Evolutionary conservation across 2,329 filamentous ascomycete genomes (phyloP).

Genomic region (Botrytis deweyae): DNA sequence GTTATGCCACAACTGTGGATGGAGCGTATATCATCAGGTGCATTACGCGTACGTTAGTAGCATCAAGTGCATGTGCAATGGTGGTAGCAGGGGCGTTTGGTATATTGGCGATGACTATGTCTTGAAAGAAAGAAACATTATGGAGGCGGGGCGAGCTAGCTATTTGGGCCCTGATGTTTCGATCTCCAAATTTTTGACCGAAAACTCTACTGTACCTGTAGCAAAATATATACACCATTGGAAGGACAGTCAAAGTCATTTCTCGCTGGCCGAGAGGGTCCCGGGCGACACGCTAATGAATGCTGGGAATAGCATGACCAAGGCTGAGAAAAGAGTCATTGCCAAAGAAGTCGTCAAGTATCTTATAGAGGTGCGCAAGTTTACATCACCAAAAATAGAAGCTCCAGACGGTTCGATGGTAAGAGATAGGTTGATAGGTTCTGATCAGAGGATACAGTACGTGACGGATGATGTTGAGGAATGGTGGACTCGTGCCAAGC

Average conservation of each 20-base stretch:
- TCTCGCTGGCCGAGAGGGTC: background rate
- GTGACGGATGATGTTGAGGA: background rate
- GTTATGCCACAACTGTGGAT: constrained; percentile 6
- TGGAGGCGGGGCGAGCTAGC: background rate
- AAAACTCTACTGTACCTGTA: background rate
- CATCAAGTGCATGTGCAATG: background rate
- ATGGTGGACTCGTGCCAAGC: background rate
- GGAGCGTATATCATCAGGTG: fast-evolving
- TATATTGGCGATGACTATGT: background rate
- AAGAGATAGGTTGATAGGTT: background rate
- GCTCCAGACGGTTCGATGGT: background rate
- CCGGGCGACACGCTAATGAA: background rate
- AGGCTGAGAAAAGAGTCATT: background rate
- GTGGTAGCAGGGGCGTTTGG: background rate
- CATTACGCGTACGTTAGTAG: background rate
- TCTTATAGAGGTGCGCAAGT: constrained; percentile 4
- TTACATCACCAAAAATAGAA: background rate
- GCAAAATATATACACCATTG: background rate
- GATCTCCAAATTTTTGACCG: background rate
- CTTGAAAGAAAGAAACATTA: background rate
- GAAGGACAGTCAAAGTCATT: background rate
- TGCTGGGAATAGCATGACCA: background rate
- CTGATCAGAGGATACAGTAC: fast-evolving
- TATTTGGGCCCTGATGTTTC: background rate
- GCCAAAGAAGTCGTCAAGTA: constrained; percentile 14